phyloP scores from a whole-genome alignment of 2,329 filamentous ascomycete genomes.

The Apiospora phragmitis region DNA sequence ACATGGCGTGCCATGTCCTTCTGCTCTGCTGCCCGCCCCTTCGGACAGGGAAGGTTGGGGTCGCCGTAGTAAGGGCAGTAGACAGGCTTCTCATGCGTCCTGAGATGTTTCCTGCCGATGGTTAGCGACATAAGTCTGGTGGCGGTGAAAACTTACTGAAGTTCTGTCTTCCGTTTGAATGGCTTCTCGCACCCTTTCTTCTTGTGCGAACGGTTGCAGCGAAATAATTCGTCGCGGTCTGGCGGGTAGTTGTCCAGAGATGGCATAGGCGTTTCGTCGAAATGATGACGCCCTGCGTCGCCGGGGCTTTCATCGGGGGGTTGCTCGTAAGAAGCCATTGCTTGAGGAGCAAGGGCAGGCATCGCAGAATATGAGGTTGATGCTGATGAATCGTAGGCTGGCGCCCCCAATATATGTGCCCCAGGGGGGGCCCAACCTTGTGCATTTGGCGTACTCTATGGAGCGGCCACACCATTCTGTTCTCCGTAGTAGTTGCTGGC shows the following conservation, averaged over 20 bases:
- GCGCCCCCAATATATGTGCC: background rate
- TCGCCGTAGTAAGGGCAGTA: background rate
- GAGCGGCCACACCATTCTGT: background rate
- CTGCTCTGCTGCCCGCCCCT: background rate
- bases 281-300: background rate
- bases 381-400: background rate
- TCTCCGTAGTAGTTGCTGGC: background rate
- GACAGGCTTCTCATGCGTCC: conserved; percentile 8
- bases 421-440: background rate
- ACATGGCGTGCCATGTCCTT: background rate
- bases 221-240: background rate
- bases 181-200: background rate
- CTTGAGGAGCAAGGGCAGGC: background rate
- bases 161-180: background rate
- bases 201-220: background rate
- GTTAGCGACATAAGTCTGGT: background rate
- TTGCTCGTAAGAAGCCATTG: background rate
- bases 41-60: background rate
- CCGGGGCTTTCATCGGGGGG: background rate
- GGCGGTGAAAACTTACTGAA: background rate
- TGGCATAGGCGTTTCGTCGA: background rate
- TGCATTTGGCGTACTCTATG: background rate
- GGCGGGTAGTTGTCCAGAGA: background rate
- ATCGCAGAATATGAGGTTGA: background rate
- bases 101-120: conserved; percentile 6